Conservation (phyloP, 2,329 filamentous ascomycete species). For the Sclerotinia borealis region DNA sequence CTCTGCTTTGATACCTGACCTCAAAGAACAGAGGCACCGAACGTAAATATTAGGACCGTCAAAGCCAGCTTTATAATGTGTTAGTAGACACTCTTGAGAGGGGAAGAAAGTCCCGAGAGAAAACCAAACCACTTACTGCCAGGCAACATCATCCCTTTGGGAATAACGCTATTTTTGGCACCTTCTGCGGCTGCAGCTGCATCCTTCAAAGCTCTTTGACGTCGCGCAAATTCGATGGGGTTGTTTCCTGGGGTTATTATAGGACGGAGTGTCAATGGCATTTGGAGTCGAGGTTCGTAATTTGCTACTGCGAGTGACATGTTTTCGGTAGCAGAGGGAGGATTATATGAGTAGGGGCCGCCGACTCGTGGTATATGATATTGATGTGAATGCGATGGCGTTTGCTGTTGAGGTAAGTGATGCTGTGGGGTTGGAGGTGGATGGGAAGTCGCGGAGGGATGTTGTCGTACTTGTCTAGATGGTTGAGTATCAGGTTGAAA, state of each 20-base stretch:
- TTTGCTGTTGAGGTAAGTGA: slow-evolving; percentile 12
- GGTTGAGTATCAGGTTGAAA: slow-evolving; percentile 75
- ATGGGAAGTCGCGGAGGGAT: slow-evolving; percentile 42
- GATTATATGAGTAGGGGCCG: slow-evolving; percentile 42
- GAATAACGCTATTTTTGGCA: slow-evolving; percentile 36
- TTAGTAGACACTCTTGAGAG: slow-evolving; percentile 15
- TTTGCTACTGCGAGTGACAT: slow-evolving; percentile 56
- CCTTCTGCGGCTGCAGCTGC: slow-evolving; percentile 35
- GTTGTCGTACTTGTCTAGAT: slow-evolving; percentile 57
- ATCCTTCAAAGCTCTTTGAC: slow-evolving; percentile 42
- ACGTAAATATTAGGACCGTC: slow-evolving; percentile 88
- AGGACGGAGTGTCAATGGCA: slow-evolving; percentile 62
- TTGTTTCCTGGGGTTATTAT: slow-evolving; percentile 72
- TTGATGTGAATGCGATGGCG: slow-evolving; percentile 24
- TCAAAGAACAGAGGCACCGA: slow-evolving; percentile 75
- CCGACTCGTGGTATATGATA: slow-evolving; percentile 30
- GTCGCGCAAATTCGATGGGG: slow-evolving; percentile 58
- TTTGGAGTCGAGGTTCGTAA: slow-evolving; percentile 61
- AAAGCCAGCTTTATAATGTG: slow-evolving; percentile 41
- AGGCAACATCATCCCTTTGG: slow-evolving; percentile 49
- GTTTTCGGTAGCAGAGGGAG: slow-evolving; percentile 48
- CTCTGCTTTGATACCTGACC: slow-evolving; percentile 72
- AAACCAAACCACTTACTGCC: slow-evolving; percentile 47
- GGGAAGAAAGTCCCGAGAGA: slow-evolving; percentile 10
- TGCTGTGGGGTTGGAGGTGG: slow-evolving; percentile 26